phyloP scores from a whole-genome alignment of 2,329 filamentous ascomycete genomes.

The Fusarium azukiicola region DNA sequence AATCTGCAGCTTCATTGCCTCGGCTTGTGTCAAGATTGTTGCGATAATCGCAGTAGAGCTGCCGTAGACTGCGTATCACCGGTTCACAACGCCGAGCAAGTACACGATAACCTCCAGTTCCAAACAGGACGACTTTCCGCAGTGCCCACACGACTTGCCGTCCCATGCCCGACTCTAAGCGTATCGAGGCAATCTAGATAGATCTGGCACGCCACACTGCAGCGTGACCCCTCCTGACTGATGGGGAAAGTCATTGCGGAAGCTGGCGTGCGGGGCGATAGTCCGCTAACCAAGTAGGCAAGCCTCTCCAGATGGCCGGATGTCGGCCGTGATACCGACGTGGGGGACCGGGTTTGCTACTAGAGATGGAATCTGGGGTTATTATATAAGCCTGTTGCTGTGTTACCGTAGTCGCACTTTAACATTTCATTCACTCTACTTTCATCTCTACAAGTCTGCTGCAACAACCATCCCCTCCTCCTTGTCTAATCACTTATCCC shows the following conservation, averaged over 20 bases:
- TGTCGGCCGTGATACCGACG: neutral
- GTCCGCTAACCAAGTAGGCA: constrained; percentile 21
- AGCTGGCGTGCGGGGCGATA: constrained; percentile 18
- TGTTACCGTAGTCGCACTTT: neutral
- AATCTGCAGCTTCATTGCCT: neutral
- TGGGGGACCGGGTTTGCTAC: neutral
- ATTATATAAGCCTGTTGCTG: neutral
- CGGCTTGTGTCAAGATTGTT: too few species aligned
- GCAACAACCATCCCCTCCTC: too few species aligned
- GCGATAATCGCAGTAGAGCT: too few species aligned
- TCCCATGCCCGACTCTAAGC: neutral
- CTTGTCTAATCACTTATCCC: neutral
- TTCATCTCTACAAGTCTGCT: neutral
- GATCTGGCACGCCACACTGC: neutral
- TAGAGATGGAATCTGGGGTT: neutral
- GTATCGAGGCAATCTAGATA: neutral
- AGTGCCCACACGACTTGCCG: neutral
- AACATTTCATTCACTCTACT: neutral
- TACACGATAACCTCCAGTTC: neutral
- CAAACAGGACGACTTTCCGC: neutral
- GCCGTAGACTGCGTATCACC: neutral
- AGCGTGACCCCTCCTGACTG: constrained; percentile 21
- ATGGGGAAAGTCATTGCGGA: constrained; percentile 40
- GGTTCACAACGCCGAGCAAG: neutral
- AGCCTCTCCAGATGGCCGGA: constrained; percentile 23